phyloP scores from a whole-genome alignment of 768 basidiomycete species.

The Suillus weaverae region DNA sequence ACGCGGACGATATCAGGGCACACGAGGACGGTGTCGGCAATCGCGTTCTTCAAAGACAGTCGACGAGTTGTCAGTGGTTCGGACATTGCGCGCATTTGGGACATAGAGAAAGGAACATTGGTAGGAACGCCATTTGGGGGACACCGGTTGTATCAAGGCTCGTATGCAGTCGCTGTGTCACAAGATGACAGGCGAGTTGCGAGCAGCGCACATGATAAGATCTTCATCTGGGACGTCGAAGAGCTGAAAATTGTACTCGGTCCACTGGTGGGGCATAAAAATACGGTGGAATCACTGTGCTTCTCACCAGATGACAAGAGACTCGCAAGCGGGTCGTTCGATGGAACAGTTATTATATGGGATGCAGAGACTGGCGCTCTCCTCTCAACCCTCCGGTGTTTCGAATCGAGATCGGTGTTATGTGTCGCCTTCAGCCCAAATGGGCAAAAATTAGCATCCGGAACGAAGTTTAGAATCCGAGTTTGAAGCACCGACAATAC shows the following conservation, averaged over 20 bases:
- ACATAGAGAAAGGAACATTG: constrained; percentile 20
- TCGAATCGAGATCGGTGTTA: no score
- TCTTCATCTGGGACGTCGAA: constrained; percentile 26
- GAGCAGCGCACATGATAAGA: constrained; percentile 22
- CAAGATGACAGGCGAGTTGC: constrained; percentile 26
- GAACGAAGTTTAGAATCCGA: not conserved
- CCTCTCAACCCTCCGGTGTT: not conserved
- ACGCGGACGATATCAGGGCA: not conserved
- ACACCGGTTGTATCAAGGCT: constrained; percentile 19
- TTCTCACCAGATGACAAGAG: constrained; percentile 6
- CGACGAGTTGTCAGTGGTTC: constrained; percentile 25
- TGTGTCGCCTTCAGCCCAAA: constrained; percentile 1
- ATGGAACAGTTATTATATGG: not conserved
- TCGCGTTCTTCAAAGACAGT: constrained; percentile 30
- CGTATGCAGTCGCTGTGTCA: constrained; percentile 29
- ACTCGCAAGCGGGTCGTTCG: not conserved
- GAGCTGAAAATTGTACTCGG: constrained; percentile 19
- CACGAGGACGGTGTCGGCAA: not conserved
- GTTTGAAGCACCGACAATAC: not conserved
- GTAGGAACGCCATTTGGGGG: constrained; percentile 19
- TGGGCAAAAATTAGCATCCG: not conserved
- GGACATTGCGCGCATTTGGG: constrained; percentile 30
- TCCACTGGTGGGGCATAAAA: constrained; percentile 28
- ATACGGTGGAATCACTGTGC: constrained; percentile 19
- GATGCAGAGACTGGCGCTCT: constrained; percentile 10